Percentiles rank a stretch among this genome's conserved stretches.
Evolutionary conservation across 495 filamentous ascomycete genomes (phyloP).

Genomic region (Letharia columbiana): DNA sequence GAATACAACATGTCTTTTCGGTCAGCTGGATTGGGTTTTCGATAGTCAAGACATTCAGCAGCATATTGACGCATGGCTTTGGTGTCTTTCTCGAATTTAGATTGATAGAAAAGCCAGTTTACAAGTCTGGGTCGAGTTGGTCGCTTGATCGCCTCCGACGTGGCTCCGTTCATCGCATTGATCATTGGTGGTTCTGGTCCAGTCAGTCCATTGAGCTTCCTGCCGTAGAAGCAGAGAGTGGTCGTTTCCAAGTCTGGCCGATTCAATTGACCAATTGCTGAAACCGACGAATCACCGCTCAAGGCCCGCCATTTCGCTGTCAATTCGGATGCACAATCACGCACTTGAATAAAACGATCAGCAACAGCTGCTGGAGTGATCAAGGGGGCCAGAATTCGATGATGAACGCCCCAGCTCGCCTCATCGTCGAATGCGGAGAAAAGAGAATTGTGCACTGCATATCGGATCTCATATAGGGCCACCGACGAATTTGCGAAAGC

Average conservation of each 20-base stretch:
- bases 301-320: constrained; percentile 54
- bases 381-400: constrained; percentile 51
- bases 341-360: constrained; percentile 46
- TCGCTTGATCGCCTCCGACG: constrained; percentile 37
- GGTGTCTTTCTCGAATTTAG: constrained; percentile 49
- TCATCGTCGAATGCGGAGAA: constrained; percentile 61
- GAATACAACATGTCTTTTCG: constrained; percentile 63
- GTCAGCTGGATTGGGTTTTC: constrained; percentile 43
- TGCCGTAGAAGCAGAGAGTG: constrained; percentile 51
- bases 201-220: constrained; percentile 31
- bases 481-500: constrained; percentile 57
- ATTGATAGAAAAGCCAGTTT: constrained; percentile 35
- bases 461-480: constrained; percentile 53
- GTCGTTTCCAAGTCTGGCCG: constrained; percentile 62
- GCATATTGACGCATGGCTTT: constrained; percentile 49
- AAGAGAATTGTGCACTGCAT: constrained; percentile 59
- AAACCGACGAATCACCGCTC: constrained; percentile 39
- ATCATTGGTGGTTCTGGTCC: constrained; percentile 33
- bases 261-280: constrained; percentile 61
- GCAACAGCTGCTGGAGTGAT: constrained; percentile 33
- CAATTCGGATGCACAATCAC: constrained; percentile 57
- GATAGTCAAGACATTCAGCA: constrained; percentile 48
- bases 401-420: constrained; percentile 58
- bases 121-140: constrained; percentile 35
- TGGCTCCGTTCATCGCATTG: constrained; percentile 35